Evolutionary conservation across 768 basidiomycete species (phyloP).

Genomic region (Imleria badia): DNA sequence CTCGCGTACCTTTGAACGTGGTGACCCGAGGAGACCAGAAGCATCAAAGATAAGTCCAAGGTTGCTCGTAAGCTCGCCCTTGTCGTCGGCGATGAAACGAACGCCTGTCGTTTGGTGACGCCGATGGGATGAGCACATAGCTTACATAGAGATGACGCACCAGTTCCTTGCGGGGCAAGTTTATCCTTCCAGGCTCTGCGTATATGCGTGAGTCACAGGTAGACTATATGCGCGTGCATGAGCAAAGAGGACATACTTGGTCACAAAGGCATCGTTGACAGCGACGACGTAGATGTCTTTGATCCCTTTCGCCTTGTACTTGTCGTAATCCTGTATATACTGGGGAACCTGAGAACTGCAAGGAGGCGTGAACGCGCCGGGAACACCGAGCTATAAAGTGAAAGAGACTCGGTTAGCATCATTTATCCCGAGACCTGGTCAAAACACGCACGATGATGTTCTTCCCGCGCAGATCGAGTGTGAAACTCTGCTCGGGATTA

Average conservation of each 20-base stretch:
- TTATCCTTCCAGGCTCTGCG: conserved; percentile 66
- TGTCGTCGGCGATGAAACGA: conserved; percentile 70
- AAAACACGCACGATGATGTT: conserved; percentile 55
- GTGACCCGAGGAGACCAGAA: conserved; percentile 58
- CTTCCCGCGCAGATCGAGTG: conserved; percentile 54
- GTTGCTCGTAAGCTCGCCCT: conserved; percentile 51
- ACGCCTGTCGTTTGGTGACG: conserved; percentile 37
- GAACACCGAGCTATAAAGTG: conserved; percentile 59
- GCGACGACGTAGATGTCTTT: conserved; percentile 68
- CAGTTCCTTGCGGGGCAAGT: conserved; percentile 54
- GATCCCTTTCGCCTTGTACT: conserved; percentile 77
- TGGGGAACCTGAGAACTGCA: conserved; percentile 64
- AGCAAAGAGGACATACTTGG: conserved; percentile 34
- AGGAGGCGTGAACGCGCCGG: conserved; percentile 74
- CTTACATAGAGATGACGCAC: conserved; percentile 33
- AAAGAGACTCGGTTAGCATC: background rate
- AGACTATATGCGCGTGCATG: conserved; percentile 3
- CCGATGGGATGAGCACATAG: background rate
- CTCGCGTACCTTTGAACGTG: conserved; percentile 57
- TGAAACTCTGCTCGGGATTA: conserved; percentile 41
- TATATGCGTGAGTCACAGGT: background rate
- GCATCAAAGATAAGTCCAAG: conserved; percentile 66
- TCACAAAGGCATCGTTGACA: conserved; percentile 80
- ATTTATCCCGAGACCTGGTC: background rate
- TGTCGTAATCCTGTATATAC: conserved; percentile 64